These are phyloP conservation scores for Falciphora oryzae DNA, from an alignment of 2,329 filamentous ascomycete species.

Conservation along the genomic window DNA sequence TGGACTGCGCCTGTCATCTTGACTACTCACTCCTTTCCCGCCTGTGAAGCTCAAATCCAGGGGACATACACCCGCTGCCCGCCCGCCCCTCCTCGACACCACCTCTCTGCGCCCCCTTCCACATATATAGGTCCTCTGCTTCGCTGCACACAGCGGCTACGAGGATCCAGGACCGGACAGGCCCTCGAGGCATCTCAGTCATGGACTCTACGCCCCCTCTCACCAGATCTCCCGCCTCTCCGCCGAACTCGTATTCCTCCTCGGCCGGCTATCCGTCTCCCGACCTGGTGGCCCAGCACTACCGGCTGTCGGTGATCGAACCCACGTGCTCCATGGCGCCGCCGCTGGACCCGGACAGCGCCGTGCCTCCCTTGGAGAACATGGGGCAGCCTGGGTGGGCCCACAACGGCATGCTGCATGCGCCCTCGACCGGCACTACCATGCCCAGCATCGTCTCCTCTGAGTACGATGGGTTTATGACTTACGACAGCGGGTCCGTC, in stretches of 20 bases:
- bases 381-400: slow-evolving; percentile 40
- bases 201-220: slow-evolving; percentile 48
- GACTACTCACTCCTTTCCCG: background rate
- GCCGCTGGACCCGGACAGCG: slow-evolving; percentile 29
- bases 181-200: slow-evolving; percentile 15
- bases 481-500: slow-evolving; percentile 36
- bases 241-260: slow-evolving; percentile 38
- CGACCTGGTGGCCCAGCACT: slow-evolving; percentile 35
- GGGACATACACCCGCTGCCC: background rate
- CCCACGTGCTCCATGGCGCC: slow-evolving; percentile 31
- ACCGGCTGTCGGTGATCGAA: slow-evolving; percentile 36
- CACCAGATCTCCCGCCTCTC: slow-evolving; percentile 37
- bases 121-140: slow-evolving; percentile 6
- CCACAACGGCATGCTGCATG: slow-evolving; percentile 32
- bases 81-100: background rate
- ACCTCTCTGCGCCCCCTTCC: background rate
- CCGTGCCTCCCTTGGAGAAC: slow-evolving; percentile 29
- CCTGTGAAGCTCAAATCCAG: background rate
- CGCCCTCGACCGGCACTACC: slow-evolving; percentile 33
- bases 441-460: slow-evolving; percentile 40
- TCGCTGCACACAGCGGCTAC: background rate
- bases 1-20: background rate
- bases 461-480: slow-evolving; percentile 46
- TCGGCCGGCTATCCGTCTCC: slow-evolving; percentile 42
- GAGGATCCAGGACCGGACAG: background rate